phyloP scores from a whole-genome alignment of 805 yeast genomes.

The Saccharomycopsis oosterbeekiorum region DNA sequence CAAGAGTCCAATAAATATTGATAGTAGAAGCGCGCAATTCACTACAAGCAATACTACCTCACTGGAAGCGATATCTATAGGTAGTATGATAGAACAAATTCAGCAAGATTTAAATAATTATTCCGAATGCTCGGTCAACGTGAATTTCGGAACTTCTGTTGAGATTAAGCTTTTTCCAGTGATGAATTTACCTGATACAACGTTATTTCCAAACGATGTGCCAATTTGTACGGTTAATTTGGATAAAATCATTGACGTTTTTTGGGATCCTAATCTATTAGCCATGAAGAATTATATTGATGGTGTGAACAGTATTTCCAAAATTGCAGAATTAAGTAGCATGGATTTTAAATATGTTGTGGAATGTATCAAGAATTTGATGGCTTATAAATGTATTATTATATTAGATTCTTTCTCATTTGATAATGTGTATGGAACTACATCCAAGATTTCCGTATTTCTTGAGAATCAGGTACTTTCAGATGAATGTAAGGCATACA shows the following conservation, averaged over 20 bases:
- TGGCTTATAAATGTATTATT: conserved; percentile 80
- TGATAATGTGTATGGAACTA: conserved; percentile 78
- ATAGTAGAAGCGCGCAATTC: not conserved
- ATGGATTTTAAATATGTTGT: conserved; percentile 71
- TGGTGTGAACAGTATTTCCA: conserved; percentile 75
- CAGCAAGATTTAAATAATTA: conserved; percentile 90
- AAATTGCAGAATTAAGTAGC: conserved; percentile 69
- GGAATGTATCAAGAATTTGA: conserved; percentile 82
- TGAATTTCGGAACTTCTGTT: conserved; percentile 80
- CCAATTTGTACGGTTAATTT: conserved; percentile 84
- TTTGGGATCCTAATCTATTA: conserved; percentile 97
- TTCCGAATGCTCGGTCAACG: conserved; percentile 91
- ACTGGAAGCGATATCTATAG: conserved; percentile 38
- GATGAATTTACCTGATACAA: conserved; percentile 72
- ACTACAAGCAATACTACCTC: not conserved
- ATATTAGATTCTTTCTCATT: conserved; percentile 86
- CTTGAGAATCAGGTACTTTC: conserved; percentile 57
- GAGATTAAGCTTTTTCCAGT: conserved; percentile 92
- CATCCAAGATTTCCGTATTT: conserved; percentile 64
- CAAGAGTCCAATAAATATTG: not conserved
- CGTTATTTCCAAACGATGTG: conserved; percentile 71
- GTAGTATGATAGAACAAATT: conserved; percentile 77
- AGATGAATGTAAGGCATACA: conserved; percentile 68
- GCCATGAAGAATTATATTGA: conserved; percentile 77
- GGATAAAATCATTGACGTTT: conserved; percentile 64